phyloP scores from a whole-genome alignment of 495 filamentous ascomycete genomes.

The Xylona heveae region DNA sequence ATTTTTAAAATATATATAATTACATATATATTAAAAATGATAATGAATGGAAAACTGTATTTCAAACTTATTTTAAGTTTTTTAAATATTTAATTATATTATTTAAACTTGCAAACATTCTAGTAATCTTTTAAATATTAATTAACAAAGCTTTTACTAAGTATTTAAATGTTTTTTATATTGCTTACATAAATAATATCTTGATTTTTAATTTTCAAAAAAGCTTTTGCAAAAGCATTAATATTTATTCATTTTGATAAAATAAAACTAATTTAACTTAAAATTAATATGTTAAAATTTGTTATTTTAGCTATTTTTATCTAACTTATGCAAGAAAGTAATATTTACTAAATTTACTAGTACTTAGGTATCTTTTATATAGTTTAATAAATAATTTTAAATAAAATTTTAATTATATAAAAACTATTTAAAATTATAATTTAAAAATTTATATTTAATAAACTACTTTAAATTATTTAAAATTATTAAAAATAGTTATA shows the following conservation, averaged over 20 bases:
- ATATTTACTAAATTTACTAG: too few species aligned
- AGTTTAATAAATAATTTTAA: too few species aligned
- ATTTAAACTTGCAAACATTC: constrained; percentile 7
- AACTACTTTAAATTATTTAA: not conserved
- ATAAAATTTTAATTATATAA: too few species aligned
- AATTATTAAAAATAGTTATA: not conserved
- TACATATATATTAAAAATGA: constrained; percentile 5
- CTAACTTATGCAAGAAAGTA: constrained; percentile 5
- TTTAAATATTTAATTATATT: constrained; percentile 9
- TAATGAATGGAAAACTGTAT: constrained; percentile 9
- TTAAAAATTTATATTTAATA: not conserved
- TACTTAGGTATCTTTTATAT: too few species aligned
- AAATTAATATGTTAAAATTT: too few species aligned
- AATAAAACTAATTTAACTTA: too few species aligned
- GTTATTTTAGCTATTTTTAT: too few species aligned
- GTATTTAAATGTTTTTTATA: constrained; percentile 4
- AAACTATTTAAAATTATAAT: not conserved
- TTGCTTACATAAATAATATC: too few species aligned
- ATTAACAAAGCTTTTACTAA: not conserved
- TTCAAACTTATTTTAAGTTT: constrained; percentile 1
- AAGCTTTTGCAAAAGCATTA: too few species aligned
- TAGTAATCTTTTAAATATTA: constrained; percentile 2
- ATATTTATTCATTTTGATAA: too few species aligned
- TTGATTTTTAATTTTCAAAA: too few species aligned
- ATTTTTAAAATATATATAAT: constrained; percentile 10